Evolutionary conservation across 345 rosid species (phyloP).

Genomic region (Linum lewisii): DNA sequence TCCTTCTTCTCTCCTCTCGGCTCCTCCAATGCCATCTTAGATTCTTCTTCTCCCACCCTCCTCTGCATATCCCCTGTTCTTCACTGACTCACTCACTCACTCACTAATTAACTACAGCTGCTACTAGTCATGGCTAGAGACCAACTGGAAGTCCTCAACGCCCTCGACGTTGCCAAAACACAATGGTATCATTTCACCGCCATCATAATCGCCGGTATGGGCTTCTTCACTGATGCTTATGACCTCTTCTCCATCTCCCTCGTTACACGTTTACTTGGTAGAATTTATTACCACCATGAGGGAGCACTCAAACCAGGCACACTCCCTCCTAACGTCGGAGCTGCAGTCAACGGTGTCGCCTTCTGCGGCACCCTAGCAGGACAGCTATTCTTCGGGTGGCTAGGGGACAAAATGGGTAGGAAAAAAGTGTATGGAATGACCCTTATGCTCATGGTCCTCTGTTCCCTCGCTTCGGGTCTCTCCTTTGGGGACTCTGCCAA

Average conservation of each 20-base stretch:
- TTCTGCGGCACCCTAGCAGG: not conserved
- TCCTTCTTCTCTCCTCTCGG: too few relatives aligned
- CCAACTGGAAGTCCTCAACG: not conserved
- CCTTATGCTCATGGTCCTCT: constrained; percentile 19
- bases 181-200: constrained; percentile 7
- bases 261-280: not conserved
- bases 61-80: not conserved
- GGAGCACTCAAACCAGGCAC: not conserved
- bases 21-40: too few relatives aligned
- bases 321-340: not conserved
- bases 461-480: constrained; percentile 18
- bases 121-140: not conserved
- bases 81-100: not conserved
- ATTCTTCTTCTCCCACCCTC: too few relatives aligned
- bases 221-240: constrained; percentile 3
- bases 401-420: constrained; percentile 22
- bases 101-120: not conserved
- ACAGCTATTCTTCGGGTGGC: constrained; percentile 12
- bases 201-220: constrained; percentile 1
- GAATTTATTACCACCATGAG: not conserved
- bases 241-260: constrained; percentile 5
- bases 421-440: constrained; percentile 25
- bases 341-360: not conserved
- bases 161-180: constrained; percentile 4
- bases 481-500: constrained; percentile 9